Evolutionary conservation across 257 asterid species (phyloP).

Genomic region (Eucommia ulmoides): DNA sequence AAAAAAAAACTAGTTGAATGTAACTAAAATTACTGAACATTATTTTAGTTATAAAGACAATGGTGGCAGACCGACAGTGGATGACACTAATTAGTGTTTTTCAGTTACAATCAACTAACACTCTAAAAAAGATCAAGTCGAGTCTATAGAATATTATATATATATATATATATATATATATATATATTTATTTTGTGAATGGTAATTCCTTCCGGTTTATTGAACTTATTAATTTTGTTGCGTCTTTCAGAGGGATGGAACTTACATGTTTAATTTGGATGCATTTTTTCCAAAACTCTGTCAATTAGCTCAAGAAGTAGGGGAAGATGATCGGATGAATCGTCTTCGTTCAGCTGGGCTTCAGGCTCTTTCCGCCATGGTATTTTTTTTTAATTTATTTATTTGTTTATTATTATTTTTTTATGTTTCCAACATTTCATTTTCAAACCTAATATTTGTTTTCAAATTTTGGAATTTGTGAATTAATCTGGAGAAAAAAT

Average conservation of each 20-base stretch:
- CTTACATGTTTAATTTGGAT: slow-evolving; percentile 80
- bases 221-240: slow-evolving; percentile 8
- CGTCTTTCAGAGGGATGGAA: slow-evolving; percentile 66
- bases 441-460: neutral
- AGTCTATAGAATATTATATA: too few relatives aligned
- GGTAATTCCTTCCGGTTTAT: too few relatives aligned
- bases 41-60: too few relatives aligned
- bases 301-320: slow-evolving; percentile 83
- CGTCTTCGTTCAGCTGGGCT: slow-evolving; percentile 57
- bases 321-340: slow-evolving; percentile 58
- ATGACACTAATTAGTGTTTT: too few relatives aligned
- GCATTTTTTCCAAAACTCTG: slow-evolving; percentile 84
- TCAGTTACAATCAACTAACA: too few relatives aligned
- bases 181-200: too few relatives aligned
- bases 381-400: too few relatives aligned
- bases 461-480: neutral
- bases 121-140: too few relatives aligned
- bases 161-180: too few relatives aligned
- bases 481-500: neutral
- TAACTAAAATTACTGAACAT: too few relatives aligned
- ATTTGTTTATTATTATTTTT: too few relatives aligned
- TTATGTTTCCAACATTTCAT: slow-evolving; percentile 2
- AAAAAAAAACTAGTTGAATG: neutral
- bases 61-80: too few relatives aligned
- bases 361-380: slow-evolving; percentile 88